Evolutionary conservation across 2,329 filamentous ascomycete species (phyloP), one percentile per base, ranked within the genome.

Genomic region (Calonectria pseudoturangicola): DNA sequence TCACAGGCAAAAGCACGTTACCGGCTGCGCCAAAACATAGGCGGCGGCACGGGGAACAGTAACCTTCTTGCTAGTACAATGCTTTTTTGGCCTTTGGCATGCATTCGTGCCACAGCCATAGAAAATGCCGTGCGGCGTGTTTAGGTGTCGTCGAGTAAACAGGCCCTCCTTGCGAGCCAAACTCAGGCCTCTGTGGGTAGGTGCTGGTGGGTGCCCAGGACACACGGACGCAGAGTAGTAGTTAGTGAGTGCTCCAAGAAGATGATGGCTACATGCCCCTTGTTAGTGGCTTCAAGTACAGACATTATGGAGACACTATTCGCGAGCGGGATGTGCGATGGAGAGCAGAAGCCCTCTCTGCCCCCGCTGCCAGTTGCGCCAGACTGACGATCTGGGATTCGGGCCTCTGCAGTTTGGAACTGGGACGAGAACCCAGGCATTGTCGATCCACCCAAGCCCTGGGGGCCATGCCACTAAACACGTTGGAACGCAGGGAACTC

Each of bases 211-310:
- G 25, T 56, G 47, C 33, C 36, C 47, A 66, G 47, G 48, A 43
- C 45, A 43, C 45, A 66, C 63, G 58, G 58, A 63, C 58, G 39
- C 18, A 63, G 58, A n/a, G 63, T 33, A 33, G 30, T 9, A 33
- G 30, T 33, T 66, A 67, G 65, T 43, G 50, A 68, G 48, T 45
- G 41, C 28, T 36, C 66, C 66, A 70, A 72, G 69, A 70, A 72
- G 69, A 71, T 73, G 71, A 64, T 64, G 66, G 70, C 54, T 76
- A 77, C 76, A 63, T 71, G 66, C 21, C 66, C 67, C 70, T 62
- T 71, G 28, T 50, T 60, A 66, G 58, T 63, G 41, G 58, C 58
- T 63, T 63, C 58, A 45, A 63, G 58, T 47, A 63, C 41, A 47
- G 18, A 47, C 39, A 33, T 30, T 47, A 63, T 45, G 41, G 58